Conservation (phyloP, 306 rosid species). For the Gleditsia sinensis region DNA sequence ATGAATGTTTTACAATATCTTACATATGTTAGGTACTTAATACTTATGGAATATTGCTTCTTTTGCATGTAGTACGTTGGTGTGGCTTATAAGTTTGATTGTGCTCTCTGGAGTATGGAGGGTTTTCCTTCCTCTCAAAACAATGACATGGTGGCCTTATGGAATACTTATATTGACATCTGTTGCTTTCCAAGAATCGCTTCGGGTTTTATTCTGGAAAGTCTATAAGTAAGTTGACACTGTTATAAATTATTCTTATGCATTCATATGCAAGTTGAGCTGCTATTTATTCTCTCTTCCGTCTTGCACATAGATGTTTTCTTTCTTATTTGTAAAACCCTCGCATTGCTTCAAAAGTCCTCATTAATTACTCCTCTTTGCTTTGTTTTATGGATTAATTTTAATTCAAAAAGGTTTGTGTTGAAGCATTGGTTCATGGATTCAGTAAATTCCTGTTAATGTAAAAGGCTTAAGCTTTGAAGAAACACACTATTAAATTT, state of each 20-base stretch:
- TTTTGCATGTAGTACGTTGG: constrained; percentile 59
- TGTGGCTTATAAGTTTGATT: constrained; percentile 91
- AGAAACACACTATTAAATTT: neutral
- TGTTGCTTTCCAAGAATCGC: constrained; percentile 86
- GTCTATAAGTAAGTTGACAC: constrained; percentile 59
- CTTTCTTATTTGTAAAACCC: neutral
- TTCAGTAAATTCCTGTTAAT: neutral
- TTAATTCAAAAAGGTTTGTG: neutral
- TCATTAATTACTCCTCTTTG: neutral
- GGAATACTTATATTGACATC: constrained; percentile 68
- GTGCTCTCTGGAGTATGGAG: constrained; percentile 87
- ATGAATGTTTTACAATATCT: neutral
- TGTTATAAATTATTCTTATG: neutral
- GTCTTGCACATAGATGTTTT: neutral
- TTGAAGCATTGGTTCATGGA: neutral
- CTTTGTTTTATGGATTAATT: neutral
- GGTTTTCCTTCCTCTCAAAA: constrained; percentile 69
- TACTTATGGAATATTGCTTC: neutral
- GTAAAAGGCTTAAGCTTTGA: neutral
- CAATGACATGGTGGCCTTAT: constrained; percentile 74
- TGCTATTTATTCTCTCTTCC: neutral
- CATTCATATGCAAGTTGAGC: neutral
- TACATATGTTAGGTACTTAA: neutral
- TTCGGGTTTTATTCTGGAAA: constrained; percentile 81
- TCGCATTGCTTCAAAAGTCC: neutral